Conservation (phyloP, 371 early-diverging fungal species). For the Lichtheimia ornata region DNA sequence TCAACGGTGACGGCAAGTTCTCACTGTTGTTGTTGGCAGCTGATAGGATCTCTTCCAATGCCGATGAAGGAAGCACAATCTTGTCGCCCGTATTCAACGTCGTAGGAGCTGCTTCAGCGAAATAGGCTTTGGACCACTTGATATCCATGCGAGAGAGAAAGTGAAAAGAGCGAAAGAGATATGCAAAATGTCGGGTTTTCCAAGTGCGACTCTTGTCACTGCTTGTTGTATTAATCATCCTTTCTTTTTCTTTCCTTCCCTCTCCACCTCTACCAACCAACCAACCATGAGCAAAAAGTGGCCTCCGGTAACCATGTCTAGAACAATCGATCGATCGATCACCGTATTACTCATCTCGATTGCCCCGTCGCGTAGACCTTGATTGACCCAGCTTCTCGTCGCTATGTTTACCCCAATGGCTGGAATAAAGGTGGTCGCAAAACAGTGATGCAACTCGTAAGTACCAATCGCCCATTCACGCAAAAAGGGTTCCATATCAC, state of each 20-base stretch:
- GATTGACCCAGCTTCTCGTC: neutral
- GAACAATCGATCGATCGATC: neutral
- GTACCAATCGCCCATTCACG: neutral
- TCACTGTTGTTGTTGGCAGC: conserved; percentile 15
- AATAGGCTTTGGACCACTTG: conserved; percentile 26
- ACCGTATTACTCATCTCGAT: neutral
- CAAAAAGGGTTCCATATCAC: neutral
- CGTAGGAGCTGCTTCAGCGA: conserved; percentile 19
- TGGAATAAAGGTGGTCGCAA: neutral
- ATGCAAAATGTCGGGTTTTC: neutral
- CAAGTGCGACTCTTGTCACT: too few relatives aligned
- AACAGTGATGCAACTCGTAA: neutral
- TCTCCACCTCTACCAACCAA: neutral
- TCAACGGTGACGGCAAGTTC: conserved; percentile 65
- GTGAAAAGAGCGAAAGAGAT: neutral
- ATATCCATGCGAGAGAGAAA: conserved; percentile 2
- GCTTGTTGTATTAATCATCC: neutral
- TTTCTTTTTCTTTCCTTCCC: neutral
- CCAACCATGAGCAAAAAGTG: neutral
- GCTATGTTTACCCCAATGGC: neutral
- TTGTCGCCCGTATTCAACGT: conserved; percentile 63
- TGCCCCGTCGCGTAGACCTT: neutral
- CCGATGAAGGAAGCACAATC: conserved; percentile 57
- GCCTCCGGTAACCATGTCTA: neutral
- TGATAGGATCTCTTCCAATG: conserved; percentile 57